Evolutionary conservation across 2,329 filamentous ascomycete species (phyloP), one percentile per base, ranked within the genome.

Genomic region (Fusarium cicatricum): DNA sequence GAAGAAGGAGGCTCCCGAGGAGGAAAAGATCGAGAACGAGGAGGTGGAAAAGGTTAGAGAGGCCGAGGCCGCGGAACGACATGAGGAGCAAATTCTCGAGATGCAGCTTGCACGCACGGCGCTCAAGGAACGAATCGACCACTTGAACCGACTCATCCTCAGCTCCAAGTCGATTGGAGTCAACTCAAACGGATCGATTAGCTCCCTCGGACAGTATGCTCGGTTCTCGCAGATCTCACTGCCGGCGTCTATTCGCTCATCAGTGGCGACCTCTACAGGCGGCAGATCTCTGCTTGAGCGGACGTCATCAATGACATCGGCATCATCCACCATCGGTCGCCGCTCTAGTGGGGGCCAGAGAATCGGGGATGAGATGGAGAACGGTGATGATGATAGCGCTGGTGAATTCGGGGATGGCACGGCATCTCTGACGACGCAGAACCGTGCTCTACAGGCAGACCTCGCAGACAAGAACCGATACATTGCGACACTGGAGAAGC

Each of bases 91-190:
- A 74, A 94, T 99, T 84, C 82, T 99, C 49, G 95, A 99, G 75
- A 98, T 99, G 91, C 95, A 99, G 73, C 84, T 99, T 40, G 95
- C 95, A 28, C 87, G 95, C 36, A 99, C 95, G 1, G 95, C 95
- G 1, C 79, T 99, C 49, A 99, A 98, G 74, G 95, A 99, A 78
- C 89, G 95, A 26, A 99, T 99, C 67, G 93, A 97, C 72, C 95
- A 99, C 74, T 82, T 99, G 40, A 99, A 98, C 75, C 88, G 94
- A 41, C 81, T 99, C 43, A 98, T 99, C 62, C 79, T 99, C 55
- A 96, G 92, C 72, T 98, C 94, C 14, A 97, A 97, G 72, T 98
- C 94, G 5, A 90, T 91, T 6, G 95, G 95, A 5, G 95, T 99
- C 50, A 99, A 99, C 74, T 83, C 81, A 28, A 89, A 88, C 64